Base-by-base conservation (phyloP, 2,329 filamentous ascomycete species). In the Pestalotiopsis sp. region DNA sequence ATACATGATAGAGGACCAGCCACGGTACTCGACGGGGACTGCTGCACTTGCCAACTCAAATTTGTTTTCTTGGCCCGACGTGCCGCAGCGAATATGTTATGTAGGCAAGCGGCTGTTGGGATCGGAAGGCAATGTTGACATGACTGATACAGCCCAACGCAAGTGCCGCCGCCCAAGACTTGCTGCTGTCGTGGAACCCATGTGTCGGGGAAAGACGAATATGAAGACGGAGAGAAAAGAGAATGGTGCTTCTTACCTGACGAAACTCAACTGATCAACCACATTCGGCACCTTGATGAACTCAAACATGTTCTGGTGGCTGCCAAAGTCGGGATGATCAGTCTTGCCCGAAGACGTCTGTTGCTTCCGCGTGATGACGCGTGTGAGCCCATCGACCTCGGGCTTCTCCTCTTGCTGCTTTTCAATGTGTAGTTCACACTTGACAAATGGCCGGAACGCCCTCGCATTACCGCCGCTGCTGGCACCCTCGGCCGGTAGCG, bases 351-450 rank as follows among this genome's bases (percentile, higher is more conserved):
- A 81, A n/a, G 81, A 81, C 7, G 88, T 91, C 74, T 84, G 84
- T 69, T 84, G 83, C 75, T 91, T 91, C 57, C 85, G 85, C 62
- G 86, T 85, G 71, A 88, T 87, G 67, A 83, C 81, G 70, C 84
- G 82, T 20, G 83, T 81, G 24, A 82, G 81, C 60, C 83, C 81
- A 58, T 78, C 73, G 62, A 74, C 70, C 40, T 73, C 72, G 68
- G 75, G 57, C 69, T 78, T 69, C 71, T 79, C 71, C 79, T 84
- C 68, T 78, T 77, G 76, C 30, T 35, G 30, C 69, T 84, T 92
- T 75, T 96, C 94, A 17, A 94, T 88, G 77, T 97, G 93, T 66
- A 98, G 80, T 76, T 96, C 92, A 70, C 91, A 91, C 76, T 91
- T 94, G 73, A 97, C 86, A 68, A 92, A 88, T 1, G 93, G 93